phyloP scores from a whole-genome alignment of 2,329 filamentous ascomycete species.

The Paraphaeosphaeria minitans region DNA sequence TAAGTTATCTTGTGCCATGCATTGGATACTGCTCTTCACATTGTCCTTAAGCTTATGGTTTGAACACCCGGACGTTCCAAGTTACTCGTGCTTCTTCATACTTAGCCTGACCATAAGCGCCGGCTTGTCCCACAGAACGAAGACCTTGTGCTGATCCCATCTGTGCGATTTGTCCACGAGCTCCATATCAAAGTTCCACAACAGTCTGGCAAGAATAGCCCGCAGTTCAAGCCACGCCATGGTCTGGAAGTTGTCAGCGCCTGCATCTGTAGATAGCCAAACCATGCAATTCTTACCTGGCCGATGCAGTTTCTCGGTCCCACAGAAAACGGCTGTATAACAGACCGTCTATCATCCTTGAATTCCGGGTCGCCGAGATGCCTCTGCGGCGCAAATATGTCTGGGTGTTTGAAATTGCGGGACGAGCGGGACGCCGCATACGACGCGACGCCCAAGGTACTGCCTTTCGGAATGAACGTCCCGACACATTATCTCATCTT shows the following conservation, averaged over 20 bases:
- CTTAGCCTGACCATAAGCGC: conserved; percentile 28
- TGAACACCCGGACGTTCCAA: neutral
- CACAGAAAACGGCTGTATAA: conserved; percentile 28
- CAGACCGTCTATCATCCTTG: conserved; percentile 33
- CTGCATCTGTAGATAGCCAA: conserved; percentile 12
- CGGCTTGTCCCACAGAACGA: conserved; percentile 40
- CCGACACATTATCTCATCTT: conserved; percentile 20
- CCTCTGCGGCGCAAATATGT: conserved; percentile 21
- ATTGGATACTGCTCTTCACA: no score
- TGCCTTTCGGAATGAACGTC: conserved; percentile 17
- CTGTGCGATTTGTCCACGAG: conserved; percentile 23
- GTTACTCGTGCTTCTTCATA: neutral
- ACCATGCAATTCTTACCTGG: conserved; percentile 32
- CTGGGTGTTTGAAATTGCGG: conserved; percentile 20
- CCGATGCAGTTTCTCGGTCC: conserved; percentile 27
- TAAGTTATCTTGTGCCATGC: neutral
- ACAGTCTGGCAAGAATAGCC: conserved; percentile 37
- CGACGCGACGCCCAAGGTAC: conserved; percentile 20
- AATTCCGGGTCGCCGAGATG: conserved; percentile 25
- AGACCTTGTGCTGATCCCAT: conserved; percentile 36
- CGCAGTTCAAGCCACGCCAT: conserved; percentile 42
- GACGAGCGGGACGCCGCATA: conserved; percentile 21
- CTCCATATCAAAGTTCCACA: conserved; percentile 45
- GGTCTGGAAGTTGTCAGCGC: conserved; percentile 8
- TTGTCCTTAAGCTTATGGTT: no score